Evolutionary conservation across 2,329 filamentous ascomycete genomes (phyloP).

Genomic region (Aspergillus caelatus): DNA sequence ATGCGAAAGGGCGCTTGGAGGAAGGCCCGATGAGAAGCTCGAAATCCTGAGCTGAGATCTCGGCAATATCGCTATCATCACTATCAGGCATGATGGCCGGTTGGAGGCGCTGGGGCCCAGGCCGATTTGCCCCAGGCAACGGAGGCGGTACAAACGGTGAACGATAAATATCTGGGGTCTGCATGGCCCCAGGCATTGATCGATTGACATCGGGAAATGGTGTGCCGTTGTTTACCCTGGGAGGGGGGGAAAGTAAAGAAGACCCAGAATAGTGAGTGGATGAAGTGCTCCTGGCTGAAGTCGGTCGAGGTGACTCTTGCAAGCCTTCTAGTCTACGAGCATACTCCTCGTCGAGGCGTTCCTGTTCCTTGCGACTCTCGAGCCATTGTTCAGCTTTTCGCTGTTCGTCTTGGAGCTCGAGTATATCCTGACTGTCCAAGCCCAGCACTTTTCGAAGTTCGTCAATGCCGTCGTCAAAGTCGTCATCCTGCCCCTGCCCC

Average conservation of each 20-base stretch:
- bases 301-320: slow-evolving; percentile 18
- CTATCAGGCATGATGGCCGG: slow-evolving; percentile 17
- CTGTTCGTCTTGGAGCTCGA: slow-evolving; percentile 33
- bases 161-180: not conserved
- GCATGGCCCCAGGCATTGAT: not conserved
- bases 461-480: slow-evolving; percentile 11
- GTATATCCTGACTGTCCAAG: slow-evolving; percentile 28
- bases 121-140: not conserved
- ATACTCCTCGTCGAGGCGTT: slow-evolving; percentile 41
- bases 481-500: not conserved
- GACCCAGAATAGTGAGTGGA: slow-evolving; percentile 10
- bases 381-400: slow-evolving; percentile 35
- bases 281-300: slow-evolving; percentile 10
- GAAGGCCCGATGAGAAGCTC: not conserved
- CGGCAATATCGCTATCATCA: slow-evolving; percentile 39
- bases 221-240: not conserved
- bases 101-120: slow-evolving; percentile 4
- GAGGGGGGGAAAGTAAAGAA: slow-evolving; percentile 6
- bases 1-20: not conserved
- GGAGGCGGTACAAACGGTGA: not conserved
- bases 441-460: slow-evolving; percentile 29
- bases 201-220: not conserved
- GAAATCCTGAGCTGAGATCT: slow-evolving; percentile 31
- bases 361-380: slow-evolving; percentile 34
- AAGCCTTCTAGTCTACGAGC: slow-evolving; percentile 39